Evolutionary conservation across 2,329 filamentous ascomycete species (phyloP), one percentile per base, ranked within the genome.

Genomic region (Xylariaceae sp.): DNA sequence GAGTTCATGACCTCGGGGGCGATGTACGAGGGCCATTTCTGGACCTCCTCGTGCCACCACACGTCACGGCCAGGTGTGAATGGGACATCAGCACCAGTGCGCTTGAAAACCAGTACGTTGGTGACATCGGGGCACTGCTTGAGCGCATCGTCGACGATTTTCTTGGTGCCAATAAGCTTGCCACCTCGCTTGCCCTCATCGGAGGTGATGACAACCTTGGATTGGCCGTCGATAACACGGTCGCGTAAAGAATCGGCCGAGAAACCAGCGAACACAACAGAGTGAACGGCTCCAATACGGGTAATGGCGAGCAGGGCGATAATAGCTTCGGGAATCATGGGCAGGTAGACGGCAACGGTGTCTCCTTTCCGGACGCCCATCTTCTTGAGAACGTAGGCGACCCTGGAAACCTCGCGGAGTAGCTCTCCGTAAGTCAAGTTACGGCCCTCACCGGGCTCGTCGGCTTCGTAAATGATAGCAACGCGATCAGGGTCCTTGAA

Each of bases 31-130:
- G 94, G 94, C 85, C 91, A 97, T 80, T 97, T 97, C 74, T 95
- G 90, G 57, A 93, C 87, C 82, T 97, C 93, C 79, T 97, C 94
- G 76, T 97, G 92, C 94, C 94, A 99, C 94, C 94, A 99, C 72
- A 85, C 82, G 76, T 99, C 94, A 71, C 94, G 87, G 66, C 91
- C 92, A 67, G 85, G 77, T 55, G 91, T 96, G 89, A 89, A 93
- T 65, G 93, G 92, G 17, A 97, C 87, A 56, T 97, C 92, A 53
- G 92, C 88, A 55, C 93, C 93, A 44, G 94, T 99, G 69, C 94
- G 89, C 84, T 96, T 93, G 82, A 88, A 97, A 58, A 99, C 94
- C 45, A 99, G 82, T 68, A 90, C 90, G 75, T 89, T 86, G 48
- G 81, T 85, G 66, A 99, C 89, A 68, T 90, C 88, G 15, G 93